Evolutionary conservation across 2,329 filamentous ascomycete genomes (phyloP), one percentile per base, ranked within the genome.

Genomic region (Calycina herbarum): DNA sequence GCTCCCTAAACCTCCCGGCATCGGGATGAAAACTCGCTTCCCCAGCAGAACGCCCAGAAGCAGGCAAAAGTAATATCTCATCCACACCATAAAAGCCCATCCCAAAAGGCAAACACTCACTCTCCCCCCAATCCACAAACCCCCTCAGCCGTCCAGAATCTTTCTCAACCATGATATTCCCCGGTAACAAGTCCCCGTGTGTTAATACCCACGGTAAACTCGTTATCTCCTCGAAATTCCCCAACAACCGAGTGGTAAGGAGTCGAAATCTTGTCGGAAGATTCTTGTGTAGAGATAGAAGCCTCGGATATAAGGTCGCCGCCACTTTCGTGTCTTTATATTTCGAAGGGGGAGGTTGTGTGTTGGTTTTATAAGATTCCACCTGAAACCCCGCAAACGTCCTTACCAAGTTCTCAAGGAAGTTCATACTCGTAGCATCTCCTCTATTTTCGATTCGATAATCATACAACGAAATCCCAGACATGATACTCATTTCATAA

Each of bases 91-190:
- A 89, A 56, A 88, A 74, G 31, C 82, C 83, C 2, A 84, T 78
- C 0, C 87, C 87, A 69, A 88, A 86, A 0, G 86, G 86, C 8
- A 88, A 73, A 66, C 78, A 81, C 72, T 89, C 86, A 0, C 83
- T 85, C 72, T 90, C 87, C 0, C 85, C 85, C 87, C 87, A 90
- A 71, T 90, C 88, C 0, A 90, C 79, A 0, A 89, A 66, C 1
- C 86, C 88, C 0, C 72, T 78, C 7, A 89, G 72, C 2, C 70
- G 63, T 62, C 82, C 83, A 0, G 79, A 79, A 1, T 75, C 64
- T 0, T 76, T 70, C 62, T 81, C 76, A 0, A 87, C 78, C 71
- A 89, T 79, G 56, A 89, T 80, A 66, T 89, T 89, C 1, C 79
- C 79, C 0, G 85, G 79, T 0, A 86, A 76, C 5, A 89, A 75